Conservation (phyloP, 768 basidiomycete species). For the Suillus paluster region DNA sequence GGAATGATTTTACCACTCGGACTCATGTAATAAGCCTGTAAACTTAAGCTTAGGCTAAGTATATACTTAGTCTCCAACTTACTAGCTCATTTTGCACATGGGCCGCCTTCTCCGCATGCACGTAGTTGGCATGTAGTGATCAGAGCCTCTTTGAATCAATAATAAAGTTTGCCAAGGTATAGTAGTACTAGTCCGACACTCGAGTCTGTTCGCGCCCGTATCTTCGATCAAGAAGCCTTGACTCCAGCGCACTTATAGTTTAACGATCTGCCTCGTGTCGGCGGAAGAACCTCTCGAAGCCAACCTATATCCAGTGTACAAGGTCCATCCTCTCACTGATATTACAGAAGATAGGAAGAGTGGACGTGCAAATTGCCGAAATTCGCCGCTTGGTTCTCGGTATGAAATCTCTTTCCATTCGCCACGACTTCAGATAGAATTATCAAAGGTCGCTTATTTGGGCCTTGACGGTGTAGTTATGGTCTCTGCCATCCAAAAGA, state of each 20-base stretch:
- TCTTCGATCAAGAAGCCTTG: constrained; percentile 4
- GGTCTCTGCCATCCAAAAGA: neutral
- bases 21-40: neutral
- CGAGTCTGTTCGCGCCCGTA: constrained; percentile 5
- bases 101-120: neutral
- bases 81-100: neutral
- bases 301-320: neutral
- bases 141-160: neutral
- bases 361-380: constrained; percentile 4
- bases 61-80: neutral
- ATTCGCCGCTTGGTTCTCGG: neutral
- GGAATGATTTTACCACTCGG: neutral
- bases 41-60: neutral
- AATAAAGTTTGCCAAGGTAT: constrained; percentile 1
- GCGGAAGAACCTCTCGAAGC: constrained; percentile 3
- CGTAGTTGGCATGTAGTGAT: neutral
- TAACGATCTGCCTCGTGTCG: constrained; percentile 3
- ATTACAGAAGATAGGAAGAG: neutral
- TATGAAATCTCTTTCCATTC: neutral
- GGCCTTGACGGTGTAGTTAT: neutral
- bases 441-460: neutral
- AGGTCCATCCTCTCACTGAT: neutral
- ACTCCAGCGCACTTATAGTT: neutral
- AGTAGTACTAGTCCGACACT: neutral
- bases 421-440: neutral